These are phyloP conservation scores for Capsella rubella DNA, from an alignment of 441 rosid genomes.

Conservation along the genomic window DNA sequence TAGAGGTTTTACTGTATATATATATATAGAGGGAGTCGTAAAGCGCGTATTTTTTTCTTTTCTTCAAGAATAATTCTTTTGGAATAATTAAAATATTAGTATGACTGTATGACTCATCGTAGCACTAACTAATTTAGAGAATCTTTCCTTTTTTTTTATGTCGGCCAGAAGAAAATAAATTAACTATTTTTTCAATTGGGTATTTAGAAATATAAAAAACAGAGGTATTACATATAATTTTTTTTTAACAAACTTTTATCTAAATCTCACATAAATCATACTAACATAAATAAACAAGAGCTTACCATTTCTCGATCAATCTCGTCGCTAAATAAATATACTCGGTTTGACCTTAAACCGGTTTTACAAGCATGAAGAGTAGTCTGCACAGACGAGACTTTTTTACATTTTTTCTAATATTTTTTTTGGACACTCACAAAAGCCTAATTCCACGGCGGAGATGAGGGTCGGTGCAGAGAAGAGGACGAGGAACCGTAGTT, in stretches of 20 bases:
- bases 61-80: slow-evolving; percentile 32
- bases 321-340: slow-evolving; percentile 4
- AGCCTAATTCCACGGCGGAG: slow-evolving; percentile 84
- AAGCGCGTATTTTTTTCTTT: slow-evolving; percentile 26
- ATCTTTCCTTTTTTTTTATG: slow-evolving; percentile 9
- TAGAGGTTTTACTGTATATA: no score
- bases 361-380: slow-evolving; percentile 39
- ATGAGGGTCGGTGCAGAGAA: slow-evolving; percentile 67
- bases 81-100: background rate
- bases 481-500: slow-evolving; percentile 73
- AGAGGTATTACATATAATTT: background rate
- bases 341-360: slow-evolving; percentile 28
- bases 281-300: background rate
- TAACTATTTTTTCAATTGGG: background rate
- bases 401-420: slow-evolving; percentile 24
- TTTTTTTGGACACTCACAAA: background rate
- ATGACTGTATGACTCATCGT: slow-evolving; percentile 6
- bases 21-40: slow-evolving; percentile 15
- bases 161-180: background rate
- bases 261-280: slow-evolving; percentile 10
- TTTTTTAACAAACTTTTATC: background rate
- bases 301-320: background rate
- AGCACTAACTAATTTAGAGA: slow-evolving; percentile 31
- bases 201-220: background rate
- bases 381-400: slow-evolving; percentile 22